Conservation (phyloP, 2,329 filamentous ascomycete species). For the Lasiodiplodia citricola region DNA sequence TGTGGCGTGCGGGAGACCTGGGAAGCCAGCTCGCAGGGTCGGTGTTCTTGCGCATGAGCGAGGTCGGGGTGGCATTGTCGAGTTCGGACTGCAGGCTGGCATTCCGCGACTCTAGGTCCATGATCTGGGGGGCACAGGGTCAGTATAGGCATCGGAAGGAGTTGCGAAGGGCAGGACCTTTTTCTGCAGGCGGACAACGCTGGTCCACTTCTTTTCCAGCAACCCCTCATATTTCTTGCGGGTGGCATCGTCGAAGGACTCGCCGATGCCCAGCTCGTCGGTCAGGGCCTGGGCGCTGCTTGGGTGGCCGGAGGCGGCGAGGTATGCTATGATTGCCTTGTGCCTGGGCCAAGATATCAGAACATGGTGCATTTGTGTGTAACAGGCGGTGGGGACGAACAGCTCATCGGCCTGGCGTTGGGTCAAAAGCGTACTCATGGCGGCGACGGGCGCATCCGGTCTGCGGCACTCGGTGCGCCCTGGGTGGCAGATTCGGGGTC, state of each 20-base stretch:
- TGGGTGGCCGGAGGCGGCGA: conserved; percentile 73
- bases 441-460: conserved; percentile 35
- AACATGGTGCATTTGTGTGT: conserved; percentile 18
- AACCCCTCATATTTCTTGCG: conserved; percentile 93
- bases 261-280: conserved; percentile 75
- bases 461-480: conserved; percentile 26
- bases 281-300: conserved; percentile 74
- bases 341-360: conserved; percentile 62
- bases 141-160: neutral
- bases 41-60: conserved; percentile 78
- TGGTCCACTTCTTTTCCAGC: conserved; percentile 98
- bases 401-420: conserved; percentile 85
- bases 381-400: conserved; percentile 53
- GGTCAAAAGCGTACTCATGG: conserved; percentile 78
- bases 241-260: conserved; percentile 77
- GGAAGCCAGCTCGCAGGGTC: conserved; percentile 89
- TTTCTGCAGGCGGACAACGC: conserved; percentile 91
- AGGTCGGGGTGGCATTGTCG: conserved; percentile 79
- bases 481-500: conserved; percentile 6
- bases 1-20: conserved; percentile 79
- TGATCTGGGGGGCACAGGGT: conserved; percentile 65
- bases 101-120: conserved; percentile 85
- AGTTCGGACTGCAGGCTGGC: conserved; percentile 78
- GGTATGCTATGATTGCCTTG: conserved; percentile 91
- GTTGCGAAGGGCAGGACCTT: conserved; percentile 65